A percentile compares a stretch with the other conserved stretches of the same genome.
These are phyloP conservation scores for Smittium culicis DNA, from an alignment of 371 early-diverging fungal genomes.

Conservation along the genomic window DNA sequence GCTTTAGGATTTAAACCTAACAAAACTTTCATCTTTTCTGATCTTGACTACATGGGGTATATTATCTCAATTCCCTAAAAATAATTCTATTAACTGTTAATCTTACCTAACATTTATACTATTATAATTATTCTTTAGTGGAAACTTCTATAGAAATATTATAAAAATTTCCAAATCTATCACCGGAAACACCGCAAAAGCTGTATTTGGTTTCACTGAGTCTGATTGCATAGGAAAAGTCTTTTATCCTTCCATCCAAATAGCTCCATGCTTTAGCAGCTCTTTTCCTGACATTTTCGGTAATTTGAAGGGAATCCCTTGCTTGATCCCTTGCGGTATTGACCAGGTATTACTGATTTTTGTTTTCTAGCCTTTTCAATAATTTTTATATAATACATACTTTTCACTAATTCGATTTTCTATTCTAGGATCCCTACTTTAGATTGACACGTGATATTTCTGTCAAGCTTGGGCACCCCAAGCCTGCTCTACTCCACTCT, in stretches of 20 bases:
- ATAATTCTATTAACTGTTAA: background rate
- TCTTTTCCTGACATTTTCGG: slow-evolving; percentile 94
- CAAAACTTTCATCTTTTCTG: slow-evolving; percentile 97
- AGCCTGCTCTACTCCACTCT: slow-evolving; percentile 90
- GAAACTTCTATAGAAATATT: slow-evolving; percentile 84
- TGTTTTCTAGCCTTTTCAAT: background rate
- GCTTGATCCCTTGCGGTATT: slow-evolving; percentile 97
- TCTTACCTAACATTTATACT: background rate
- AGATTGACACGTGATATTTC: slow-evolving; percentile 97
- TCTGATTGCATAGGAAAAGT: slow-evolving; percentile 81
- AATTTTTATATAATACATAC: background rate
- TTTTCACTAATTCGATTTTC: background rate
- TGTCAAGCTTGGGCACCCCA: slow-evolving; percentile 83
- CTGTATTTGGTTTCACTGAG: slow-evolving; percentile 85
- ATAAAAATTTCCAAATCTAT: slow-evolving; percentile 76
- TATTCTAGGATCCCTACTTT: slow-evolving; percentile 92
- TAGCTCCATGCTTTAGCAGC: slow-evolving; percentile 90
- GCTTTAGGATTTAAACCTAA: slow-evolving; percentile 96
- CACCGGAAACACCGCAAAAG: slow-evolving; percentile 66
- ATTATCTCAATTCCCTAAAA: background rate
- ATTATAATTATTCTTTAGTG: slow-evolving; percentile 15
- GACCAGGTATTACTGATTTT: slow-evolving; percentile 51
- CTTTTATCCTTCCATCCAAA: slow-evolving; percentile 85
- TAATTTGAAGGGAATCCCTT: slow-evolving; percentile 70
- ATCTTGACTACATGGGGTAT: slow-evolving; percentile 74